A percentile compares a stretch with the other conserved stretches of the same genome.
phyloP scores from a whole-genome alignment of 2,329 filamentous ascomycete species.

The Sporothrix dimorphospora region DNA sequence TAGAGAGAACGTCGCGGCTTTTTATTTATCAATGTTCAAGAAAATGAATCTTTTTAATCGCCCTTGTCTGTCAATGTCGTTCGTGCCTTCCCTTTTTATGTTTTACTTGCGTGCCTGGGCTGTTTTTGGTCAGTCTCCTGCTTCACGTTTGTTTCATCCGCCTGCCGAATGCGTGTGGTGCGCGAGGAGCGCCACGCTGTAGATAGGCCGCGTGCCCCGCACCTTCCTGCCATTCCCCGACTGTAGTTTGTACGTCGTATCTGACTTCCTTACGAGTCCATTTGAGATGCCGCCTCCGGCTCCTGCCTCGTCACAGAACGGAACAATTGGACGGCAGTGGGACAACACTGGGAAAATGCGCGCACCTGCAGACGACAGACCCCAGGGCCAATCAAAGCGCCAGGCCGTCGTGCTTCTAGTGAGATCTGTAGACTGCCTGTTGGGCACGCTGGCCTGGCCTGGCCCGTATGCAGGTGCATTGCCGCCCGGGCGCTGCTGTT shows the following conservation, averaged over 20 bases:
- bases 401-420: not conserved
- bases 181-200: not conserved
- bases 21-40: not conserved
- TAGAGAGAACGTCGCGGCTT: not conserved
- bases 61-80: not conserved
- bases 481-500: not conserved
- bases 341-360: conserved; percentile 8
- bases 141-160: conserved; percentile 30
- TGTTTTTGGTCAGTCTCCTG: conserved; percentile 20
- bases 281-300: not conserved
- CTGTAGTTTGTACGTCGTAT: too few species aligned
- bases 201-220: conserved; percentile 4
- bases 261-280: not conserved
- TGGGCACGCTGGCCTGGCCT: not conserved
- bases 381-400: not conserved
- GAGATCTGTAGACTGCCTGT: not conserved
- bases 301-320: conserved; percentile 1
- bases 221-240: too few species aligned
- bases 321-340: not conserved
- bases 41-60: not conserved
- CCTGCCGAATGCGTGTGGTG: not conserved
- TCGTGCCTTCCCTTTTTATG: conserved; percentile 14
- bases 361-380: not conserved
- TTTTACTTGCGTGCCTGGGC: not conserved
- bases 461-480: not conserved